Base-by-base conservation (phyloP, 2,329 filamentous ascomycete genomes). In the Neonectria coccinea region DNA sequence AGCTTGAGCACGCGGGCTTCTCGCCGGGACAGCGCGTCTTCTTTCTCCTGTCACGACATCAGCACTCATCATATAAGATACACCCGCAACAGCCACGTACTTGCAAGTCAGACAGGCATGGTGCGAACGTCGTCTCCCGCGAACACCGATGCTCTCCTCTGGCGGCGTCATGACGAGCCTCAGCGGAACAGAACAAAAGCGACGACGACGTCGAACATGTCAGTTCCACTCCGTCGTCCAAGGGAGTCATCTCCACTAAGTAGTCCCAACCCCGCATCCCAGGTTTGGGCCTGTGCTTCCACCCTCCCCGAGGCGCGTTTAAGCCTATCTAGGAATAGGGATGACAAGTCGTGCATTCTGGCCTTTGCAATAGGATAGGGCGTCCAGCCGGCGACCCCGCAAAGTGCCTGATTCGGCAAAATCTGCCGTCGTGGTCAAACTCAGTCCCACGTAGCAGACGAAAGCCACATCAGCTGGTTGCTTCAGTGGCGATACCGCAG, bases 21-120 rank as follows among this genome's bases (percentile, higher is more conserved):
- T 85, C 84, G 7, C 82, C 84, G 0, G 84, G 84, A 69, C 84
- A 85, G 36, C 84, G 80, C 2, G 81, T 84, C 70, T 85, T 85
- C 69, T 85, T 85, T 57, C 82, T 74, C 71, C 83, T 77, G 62
- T 39, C 2, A 29, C 31, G 25, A 7, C 6, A n/a, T 31, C 18
- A 51, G 27, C 29, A 51, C 8, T 8, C 36, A 39, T 39, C 2
- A 16, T 39, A 48, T 4, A 41, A 52, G 22, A 33, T 31, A 33
- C 50, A 51, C 41, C 27, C 16, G 22, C 9, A 4, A 18, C 25
- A 16, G 16, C 12, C 9, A 72, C 78, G 62, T 54, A 85, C 83
- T 82, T 77, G 81, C 83, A 85, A 65, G 82, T 83, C 55, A 84
- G 77, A 69, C 80, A 82, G 27, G 80, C 80, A 67, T 82, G 77